Evolutionary conservation across 192 early-diverging fungal species (phyloP), one percentile per base, ranked within the genome.

Genomic region (Umbelopsis vinacea): DNA sequence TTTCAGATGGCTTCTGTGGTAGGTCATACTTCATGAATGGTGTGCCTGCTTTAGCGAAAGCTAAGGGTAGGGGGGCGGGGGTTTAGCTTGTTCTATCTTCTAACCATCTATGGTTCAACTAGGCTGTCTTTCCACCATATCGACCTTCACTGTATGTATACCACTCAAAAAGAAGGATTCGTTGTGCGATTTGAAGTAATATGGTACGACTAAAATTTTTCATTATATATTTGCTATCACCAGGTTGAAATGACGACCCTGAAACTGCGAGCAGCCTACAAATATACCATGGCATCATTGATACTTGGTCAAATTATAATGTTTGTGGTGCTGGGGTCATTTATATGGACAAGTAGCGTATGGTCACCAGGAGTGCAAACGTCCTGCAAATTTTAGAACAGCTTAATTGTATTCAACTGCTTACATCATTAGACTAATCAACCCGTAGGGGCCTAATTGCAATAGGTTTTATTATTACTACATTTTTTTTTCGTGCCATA

Each of bases 1-100:
- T 89, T 37, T 63, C 79, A 8, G 84, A 87, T 79, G 87, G 87
- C 9, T 84, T 83, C 33, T 89, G 87, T 76, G 85, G 86, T 87
- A 83, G 74, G 57, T 29, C 48, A 66, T 72, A 1, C 24, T 15
- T n/a, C 35, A 46, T 23, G 5, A 15, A 26, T 21, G 14, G 14
- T 43, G n/a, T 52, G n/a, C 52, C 2, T 52, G 15, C 7, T 52
- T 24, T 22, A 54, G 29, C 29, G 29, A 29, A 29, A 29, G 3
- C 29, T 3, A 29, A 11, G 5, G 6, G 5, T 12, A 6, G 6
- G 40, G 5, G 40, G 38, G 38, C 4, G 38, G 38, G 38, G 38
- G 40, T 4, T 15, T 6, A 50, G 48, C 23, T 33, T 53, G 6
- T 37, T 45, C 38, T 10, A 29, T 40, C 24, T 24, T 53, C 46